Base-by-base conservation (phyloP, 257 asterid genomes). In the Rehmannia glutinosa region DNA sequence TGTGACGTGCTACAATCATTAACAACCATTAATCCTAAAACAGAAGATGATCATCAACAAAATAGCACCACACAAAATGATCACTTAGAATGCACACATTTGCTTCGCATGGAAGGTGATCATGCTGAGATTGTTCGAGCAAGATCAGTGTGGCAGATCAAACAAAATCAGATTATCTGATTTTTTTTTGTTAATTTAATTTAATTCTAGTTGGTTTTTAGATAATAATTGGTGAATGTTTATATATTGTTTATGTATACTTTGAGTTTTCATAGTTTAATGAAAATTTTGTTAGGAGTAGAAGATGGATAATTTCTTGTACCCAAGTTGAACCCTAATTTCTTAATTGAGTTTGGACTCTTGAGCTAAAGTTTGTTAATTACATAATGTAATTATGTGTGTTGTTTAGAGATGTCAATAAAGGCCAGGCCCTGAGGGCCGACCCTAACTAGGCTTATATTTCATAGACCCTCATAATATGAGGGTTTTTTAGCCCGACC, bases 81-180 rank as follows among this genome's bases (percentile, higher is more conserved):
- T 32, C 77, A 72, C 66, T 69, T 80, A 47, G 80, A 79, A 66
- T 85, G 94, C 78, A 87, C 96, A 0, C 92, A 87, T 78, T 65
- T 90, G 83, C 91, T 90, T 27, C 95, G 96, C 3, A 87, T 90
- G 97, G 94, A 83, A 74, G 83, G 70, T 3, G 89, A 78, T 64
- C 75, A 81, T 2, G 88, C 83, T 6, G 97, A 87, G 74, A 84
- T 90, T 1, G 88, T 90, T 38, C 81, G 96, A 55, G 97, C 97
- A 8, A 87, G 97, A 80, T 75, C 97, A 10, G 60, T 85, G 41
- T 90, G 97, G 97, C 78, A 79, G 33, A 62, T 21, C 62, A 86
- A 87, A 46, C 77, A 75, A 59, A 43, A 49, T 42, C 45, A 23
- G 2, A 23, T 54, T 6, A 21, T 67, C 45, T 78, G 60, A 67